phyloP scores from a whole-genome alignment of 371 early-diverging fungal species.

The Conidiobolus incongruus region DNA sequence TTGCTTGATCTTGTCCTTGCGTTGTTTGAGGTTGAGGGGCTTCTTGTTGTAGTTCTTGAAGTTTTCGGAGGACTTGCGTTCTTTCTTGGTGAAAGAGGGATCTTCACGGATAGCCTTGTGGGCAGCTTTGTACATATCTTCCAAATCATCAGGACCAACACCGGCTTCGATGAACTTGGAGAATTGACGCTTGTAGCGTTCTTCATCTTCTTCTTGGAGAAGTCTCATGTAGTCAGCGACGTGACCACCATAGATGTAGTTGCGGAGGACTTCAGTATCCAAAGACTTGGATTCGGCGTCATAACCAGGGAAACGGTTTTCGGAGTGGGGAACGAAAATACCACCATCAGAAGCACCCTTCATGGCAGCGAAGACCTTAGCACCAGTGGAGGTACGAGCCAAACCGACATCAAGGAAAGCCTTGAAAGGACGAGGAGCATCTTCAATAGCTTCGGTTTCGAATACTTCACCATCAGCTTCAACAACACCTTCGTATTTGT shows the following conservation, averaged over 20 bases:
- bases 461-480: constrained; percentile 85
- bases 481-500: constrained; percentile 87
- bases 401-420: constrained; percentile 99
- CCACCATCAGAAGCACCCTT: constrained; percentile 99
- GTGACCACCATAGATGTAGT: constrained; percentile 98
- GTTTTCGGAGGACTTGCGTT: constrained; percentile 40
- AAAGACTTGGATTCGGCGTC: constrained; percentile 74
- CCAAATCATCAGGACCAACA: constrained; percentile 79
- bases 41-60: constrained; percentile 27
- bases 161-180: constrained; percentile 83
- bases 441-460: constrained; percentile 80
- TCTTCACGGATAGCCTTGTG: constrained; percentile 88
- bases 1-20: constrained; percentile 66
- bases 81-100: constrained; percentile 46
- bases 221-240: constrained; percentile 96
- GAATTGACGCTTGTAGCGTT: constrained; percentile 96
- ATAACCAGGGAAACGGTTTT: constrained; percentile 97
- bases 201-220: constrained; percentile 96
- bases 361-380: constrained; percentile 97
- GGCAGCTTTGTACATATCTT: constrained; percentile 88
- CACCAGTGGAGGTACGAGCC: constrained; percentile 96
- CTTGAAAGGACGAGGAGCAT: constrained; percentile 96
- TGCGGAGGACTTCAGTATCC: constrained; percentile 87
- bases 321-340: constrained; percentile 94
- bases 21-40: constrained; percentile 74